Evolutionary conservation across 2,329 filamentous ascomycete genomes (phyloP), one percentile per base, ranked within the genome.

Genomic region (Colletotrichum siamense): DNA sequence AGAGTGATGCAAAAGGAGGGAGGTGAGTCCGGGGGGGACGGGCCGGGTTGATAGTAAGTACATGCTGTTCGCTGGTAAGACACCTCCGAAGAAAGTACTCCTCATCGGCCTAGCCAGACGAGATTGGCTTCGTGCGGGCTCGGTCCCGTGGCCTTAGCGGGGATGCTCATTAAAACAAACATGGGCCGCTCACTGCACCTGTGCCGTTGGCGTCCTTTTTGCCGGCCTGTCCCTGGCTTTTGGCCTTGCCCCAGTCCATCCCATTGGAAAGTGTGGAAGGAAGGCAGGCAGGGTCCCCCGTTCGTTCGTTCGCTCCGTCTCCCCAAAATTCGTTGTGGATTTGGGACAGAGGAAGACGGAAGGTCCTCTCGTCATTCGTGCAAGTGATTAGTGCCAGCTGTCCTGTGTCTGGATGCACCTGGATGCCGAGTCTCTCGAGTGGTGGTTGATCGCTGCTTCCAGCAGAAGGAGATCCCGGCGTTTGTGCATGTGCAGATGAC

Each of bases 161-260:
- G 73, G 61, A 66, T 36, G 57, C 70, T 76, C 73, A 76, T 76
- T 69, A 76, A 74, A 73, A 73, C 72, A 71, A 67, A 73, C 26
- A 52, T 59, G 68, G 72, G 59, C 72, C 64, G 55, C 64, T 69
- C 28, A 63, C 39, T 73, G 65, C 44, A 67, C 52, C 13, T 44
- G 55, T 62, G 34, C 55, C 32, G 61, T 71, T 49, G 52, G 62
- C 59, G 59, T 62, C 28, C 2, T 62, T 62, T 26, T 49, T 32
- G 32, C 61, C 67, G 55, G 72, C 72, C 61, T 71, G 72, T 71
- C 61, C 72, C 72, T 75, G 72, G 68, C 49, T 57, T 49, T 7
- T 49, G 44, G 44, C 18, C 44, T 49, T 26, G 44, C 34, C 61
- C 61, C 61, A 36, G 57, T 70, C 72, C 49, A 65, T 59, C 61